Conservation (phyloP, 23 red algal species). For the Gracilaria domingensis region DNA sequence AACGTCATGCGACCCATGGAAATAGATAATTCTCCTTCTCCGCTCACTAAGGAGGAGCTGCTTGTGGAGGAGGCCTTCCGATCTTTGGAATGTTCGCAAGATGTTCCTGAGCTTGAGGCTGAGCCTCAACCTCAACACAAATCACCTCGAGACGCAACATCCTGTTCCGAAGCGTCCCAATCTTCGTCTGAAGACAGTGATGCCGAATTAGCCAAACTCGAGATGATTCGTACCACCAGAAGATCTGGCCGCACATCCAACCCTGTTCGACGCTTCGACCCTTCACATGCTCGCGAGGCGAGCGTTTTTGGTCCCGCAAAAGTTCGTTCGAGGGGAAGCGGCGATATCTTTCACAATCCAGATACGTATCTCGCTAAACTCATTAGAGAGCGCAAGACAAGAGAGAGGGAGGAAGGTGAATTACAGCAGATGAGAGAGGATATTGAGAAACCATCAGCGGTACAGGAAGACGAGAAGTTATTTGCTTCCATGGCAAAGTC, state of each 20-base stretch:
- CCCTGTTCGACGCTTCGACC: slow-evolving; percentile 6
- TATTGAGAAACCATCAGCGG: background rate
- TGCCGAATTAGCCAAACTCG: slow-evolving; percentile 5
- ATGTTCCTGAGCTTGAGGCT: background rate
- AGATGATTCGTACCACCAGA: background rate
- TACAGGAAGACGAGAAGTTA: slow-evolving; percentile 14
- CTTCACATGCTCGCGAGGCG: background rate
- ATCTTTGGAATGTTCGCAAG: slow-evolving; percentile 14
- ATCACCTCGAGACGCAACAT: slow-evolving; percentile 1
- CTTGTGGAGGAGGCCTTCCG: background rate
- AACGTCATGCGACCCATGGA: background rate
- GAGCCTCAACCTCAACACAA: background rate
- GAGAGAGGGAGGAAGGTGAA: slow-evolving; percentile 25
- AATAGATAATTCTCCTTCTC: background rate
- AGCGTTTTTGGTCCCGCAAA: slow-evolving; percentile 1
- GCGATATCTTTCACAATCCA: slow-evolving; percentile 6
- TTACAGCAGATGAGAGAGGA: slow-evolving; percentile 48
- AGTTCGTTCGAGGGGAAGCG: background rate
- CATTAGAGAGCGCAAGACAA: background rate
- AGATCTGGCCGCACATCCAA: slow-evolving; percentile 16
- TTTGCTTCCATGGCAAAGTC: slow-evolving; percentile 37
- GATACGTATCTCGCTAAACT: slow-evolving; percentile 14
- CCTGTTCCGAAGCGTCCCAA: background rate
- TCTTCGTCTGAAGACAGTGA: slow-evolving; percentile 29
- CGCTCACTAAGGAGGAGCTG: slow-evolving; percentile 12